Base-by-base conservation (phyloP, 768 basidiomycete species). In the Tylopilus balloui region DNA sequence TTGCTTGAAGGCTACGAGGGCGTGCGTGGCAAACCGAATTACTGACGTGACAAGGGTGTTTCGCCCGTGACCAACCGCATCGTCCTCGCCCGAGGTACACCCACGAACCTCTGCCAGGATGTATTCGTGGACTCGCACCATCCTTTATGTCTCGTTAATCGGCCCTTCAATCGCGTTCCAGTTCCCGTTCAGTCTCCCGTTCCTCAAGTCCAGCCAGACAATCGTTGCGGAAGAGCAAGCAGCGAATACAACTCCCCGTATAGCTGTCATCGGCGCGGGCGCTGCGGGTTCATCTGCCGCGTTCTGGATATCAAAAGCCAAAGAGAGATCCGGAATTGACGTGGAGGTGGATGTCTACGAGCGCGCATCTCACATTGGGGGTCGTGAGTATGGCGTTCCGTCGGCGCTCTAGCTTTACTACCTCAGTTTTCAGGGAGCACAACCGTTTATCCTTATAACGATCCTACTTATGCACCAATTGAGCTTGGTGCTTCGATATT, bases 401-500 rank as follows among this genome's bases (percentile, higher is more conserved):
- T 42, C 52, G 21, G 15, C 14, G 15, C 36, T 25, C 37, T 36
- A 28, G 19, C 24, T 35, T 27, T 42, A 45, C 43, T 32, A 24
- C 58, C 50, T 29, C 31, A 40, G 38, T 32, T 34, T 20, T 17
- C 59, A 94, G 91, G 92, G 37, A 88, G 84, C 64, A 92, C 82
- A 11, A 73, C 75, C 8, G 84, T 93, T 4, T 75, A 86, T 55
- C 92, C 92, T 6, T 82, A 92, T 63, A 69, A 69, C 42, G 77
- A 83, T 54, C 63, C 69, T 4, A 75, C 69, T 38, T 73, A 86
- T 15, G 74, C 76, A 21, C 79, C 83, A 20, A 68, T 90, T 21
- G 94, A 96, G 61, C 73, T 94, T 1, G 94, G 93, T 0, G 94
- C 85, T 0, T 86, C 84, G n/a, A 85, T 94, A 48, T 96, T 94